Evolutionary conservation across 495 filamentous ascomycete genomes (phyloP).

Genomic region (Podospora bellae-mahoneyi): DNA sequence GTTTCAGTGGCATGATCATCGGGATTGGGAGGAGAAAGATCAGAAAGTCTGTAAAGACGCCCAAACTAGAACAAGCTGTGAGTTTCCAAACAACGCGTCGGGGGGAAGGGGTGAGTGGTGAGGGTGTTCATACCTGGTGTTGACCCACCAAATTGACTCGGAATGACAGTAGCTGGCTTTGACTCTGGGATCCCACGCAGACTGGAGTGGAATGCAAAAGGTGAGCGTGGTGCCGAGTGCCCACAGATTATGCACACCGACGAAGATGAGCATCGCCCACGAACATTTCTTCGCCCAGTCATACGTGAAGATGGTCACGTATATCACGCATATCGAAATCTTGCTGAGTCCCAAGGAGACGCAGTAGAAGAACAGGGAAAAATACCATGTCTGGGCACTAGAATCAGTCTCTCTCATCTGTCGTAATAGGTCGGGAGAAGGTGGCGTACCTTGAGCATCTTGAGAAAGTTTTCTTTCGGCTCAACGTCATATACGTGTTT

Average conservation of each 20-base stretch:
- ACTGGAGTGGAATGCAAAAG: conserved; percentile 29
- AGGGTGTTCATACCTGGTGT: conserved; percentile 21
- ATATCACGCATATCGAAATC: conserved; percentile 31
- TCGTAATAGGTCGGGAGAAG: background rate
- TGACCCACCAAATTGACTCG: conserved; percentile 27
- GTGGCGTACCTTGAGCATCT: conserved; percentile 19
- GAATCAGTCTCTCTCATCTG: background rate
- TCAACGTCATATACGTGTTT: conserved; percentile 26
- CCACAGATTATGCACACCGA: conserved; percentile 19
- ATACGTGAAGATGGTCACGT: conserved; percentile 30
- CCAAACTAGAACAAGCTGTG: conserved; percentile 26
- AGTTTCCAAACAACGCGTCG: background rate
- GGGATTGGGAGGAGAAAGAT: conserved; percentile 42
- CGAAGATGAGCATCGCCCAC: conserved; percentile 21
- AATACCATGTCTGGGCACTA: conserved; percentile 23
- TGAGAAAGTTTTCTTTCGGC: background rate
- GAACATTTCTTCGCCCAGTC: conserved; percentile 22
- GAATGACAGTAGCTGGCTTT: conserved; percentile 20
- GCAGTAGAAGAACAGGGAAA: conserved; percentile 23
- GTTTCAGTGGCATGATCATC: conserved; percentile 34
- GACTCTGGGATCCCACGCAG: conserved; percentile 29
- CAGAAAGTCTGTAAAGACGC: conserved; percentile 49
- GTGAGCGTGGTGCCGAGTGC: conserved; percentile 18
- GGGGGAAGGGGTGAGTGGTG: background rate
- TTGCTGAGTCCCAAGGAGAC: conserved; percentile 26